Base-by-base conservation (phyloP, 768 basidiomycete genomes). In the Rhodotorula diobovata region DNA sequence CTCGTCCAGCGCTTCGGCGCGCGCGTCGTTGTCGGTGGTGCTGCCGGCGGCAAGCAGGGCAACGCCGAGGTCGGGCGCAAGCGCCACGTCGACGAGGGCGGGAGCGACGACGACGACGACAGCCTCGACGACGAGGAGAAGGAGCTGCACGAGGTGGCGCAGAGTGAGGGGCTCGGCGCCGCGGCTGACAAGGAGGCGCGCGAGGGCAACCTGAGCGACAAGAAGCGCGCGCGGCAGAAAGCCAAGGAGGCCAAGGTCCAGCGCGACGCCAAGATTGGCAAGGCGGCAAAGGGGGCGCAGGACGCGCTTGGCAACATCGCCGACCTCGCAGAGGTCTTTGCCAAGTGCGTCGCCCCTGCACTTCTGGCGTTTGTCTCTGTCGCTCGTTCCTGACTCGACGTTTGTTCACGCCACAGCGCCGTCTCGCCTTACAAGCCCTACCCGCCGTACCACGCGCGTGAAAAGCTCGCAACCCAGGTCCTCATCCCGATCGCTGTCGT, bases 271-370 rank as follows among this genome's bases (percentile, higher is more conserved):
- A 71, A 78, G 71, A 80, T 81, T 2, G 77, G 75, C 7, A 76
- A 81, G 61, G 78, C 78, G 68, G 81, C 81, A 3, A 82, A 81
- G 74, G 64, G 46, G 14, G 73, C 77, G 4, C 80, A 82, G 71
- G 79, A 80, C 67, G 80, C 67, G 2, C 70, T 82, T 12, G 80
- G 80, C 10, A 76, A 78, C 39, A 64, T 79, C n/a, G 82, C 82
- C 2, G 81, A 82, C 74, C 61, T 76, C 10, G 70, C 78, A 20
- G 82, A 82, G 67, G 68, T 77, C 46, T 62, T 82, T 28, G 76
- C 75, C 32, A 81, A 82, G 82, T 82, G 41, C 66, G 81, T 74
- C 8, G 11, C 45, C 45, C 45, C 6, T 46, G 21, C 21, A 5
- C 39, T 11, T 37, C 35, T 55, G 32, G 1, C 25, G 32, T 25